Conservation (phyloP, 176 grass and related monocot genomes). For the Melocanna baccifera region DNA sequence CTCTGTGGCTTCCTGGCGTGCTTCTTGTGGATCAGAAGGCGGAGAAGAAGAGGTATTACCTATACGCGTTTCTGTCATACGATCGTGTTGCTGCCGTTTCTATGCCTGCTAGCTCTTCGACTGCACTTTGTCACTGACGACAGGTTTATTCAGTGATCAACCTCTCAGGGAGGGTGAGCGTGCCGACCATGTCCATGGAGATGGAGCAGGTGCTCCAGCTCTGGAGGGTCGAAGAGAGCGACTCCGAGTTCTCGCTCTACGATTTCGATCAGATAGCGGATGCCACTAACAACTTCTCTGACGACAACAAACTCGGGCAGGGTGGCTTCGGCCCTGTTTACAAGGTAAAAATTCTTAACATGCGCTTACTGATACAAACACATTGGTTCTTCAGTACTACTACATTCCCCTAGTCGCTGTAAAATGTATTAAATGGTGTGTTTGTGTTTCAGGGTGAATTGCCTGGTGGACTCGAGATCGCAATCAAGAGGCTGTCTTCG, state of each 20-base stretch:
- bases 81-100: not conserved
- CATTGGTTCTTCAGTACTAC: not conserved
- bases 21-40: constrained; percentile 47
- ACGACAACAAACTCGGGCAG: constrained; percentile 50
- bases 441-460: constrained; percentile 37
- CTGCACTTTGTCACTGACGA: not conserved
- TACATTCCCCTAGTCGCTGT: not conserved
- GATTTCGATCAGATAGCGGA: constrained; percentile 34
- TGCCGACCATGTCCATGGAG: constrained; percentile 56
- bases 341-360: constrained; percentile 13
- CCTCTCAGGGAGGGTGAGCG: constrained; percentile 16
- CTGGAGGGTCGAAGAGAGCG: constrained; percentile 35
- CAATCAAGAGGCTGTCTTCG: constrained; percentile 49
- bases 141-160: not conserved
- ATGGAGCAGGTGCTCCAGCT: constrained; percentile 44
- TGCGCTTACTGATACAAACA: not conserved
- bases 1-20: constrained; percentile 33
- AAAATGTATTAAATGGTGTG: not conserved
- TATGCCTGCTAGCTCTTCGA: not conserved
- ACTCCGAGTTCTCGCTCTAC: constrained; percentile 44
- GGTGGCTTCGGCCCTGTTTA: constrained; percentile 67
- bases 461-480: constrained; percentile 36
- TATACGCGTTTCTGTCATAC: not conserved
- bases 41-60: constrained; percentile 28
- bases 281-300: constrained; percentile 50